These are phyloP conservation scores for Primulina tabacum DNA, from an alignment of 257 asterid species.

Conservation along the genomic window DNA sequence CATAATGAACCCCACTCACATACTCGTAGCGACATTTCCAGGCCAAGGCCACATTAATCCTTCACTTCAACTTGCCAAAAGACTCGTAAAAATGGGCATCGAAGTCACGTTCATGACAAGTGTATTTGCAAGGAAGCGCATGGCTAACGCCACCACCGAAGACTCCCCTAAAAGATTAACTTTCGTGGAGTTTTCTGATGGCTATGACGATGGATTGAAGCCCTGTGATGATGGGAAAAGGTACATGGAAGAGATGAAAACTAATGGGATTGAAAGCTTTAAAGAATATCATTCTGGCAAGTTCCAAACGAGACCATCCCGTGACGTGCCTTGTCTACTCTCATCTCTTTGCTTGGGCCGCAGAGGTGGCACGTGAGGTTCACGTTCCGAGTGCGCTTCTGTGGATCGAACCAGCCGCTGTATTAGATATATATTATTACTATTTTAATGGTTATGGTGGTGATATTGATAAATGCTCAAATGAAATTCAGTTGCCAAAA, in stretches of 20 bases:
- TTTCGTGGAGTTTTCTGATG: constrained; percentile 50
- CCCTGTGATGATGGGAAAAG: constrained; percentile 14
- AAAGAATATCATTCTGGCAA: constrained; percentile 21
- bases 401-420: constrained; percentile 67
- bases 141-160: constrained; percentile 22
- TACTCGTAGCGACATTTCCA: constrained; percentile 47
- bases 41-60: constrained; percentile 78
- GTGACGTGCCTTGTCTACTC: constrained; percentile 46
- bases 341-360: constrained; percentile 53
- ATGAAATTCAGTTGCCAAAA: constrained; percentile 41
- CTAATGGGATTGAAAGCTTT: constrained; percentile 34
- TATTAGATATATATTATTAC: constrained; percentile 43
- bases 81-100: constrained; percentile 39
- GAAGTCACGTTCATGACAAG: constrained; percentile 56
- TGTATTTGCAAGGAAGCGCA: constrained; percentile 36
- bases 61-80: constrained; percentile 51
- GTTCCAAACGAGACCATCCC: constrained; percentile 37
- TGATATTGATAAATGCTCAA: constrained; percentile 6
- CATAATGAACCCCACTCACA: constrained; percentile 36
- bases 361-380: constrained; percentile 45
- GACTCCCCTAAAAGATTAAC: constrained; percentile 27
- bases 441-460: constrained; percentile 49
- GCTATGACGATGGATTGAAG: constrained; percentile 45
- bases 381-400: constrained; percentile 52
- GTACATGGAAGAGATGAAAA: constrained; percentile 28